These are phyloP conservation scores for Penicillium goetzii DNA, from an alignment of 495 filamentous ascomycete species.

Conservation along the genomic window DNA sequence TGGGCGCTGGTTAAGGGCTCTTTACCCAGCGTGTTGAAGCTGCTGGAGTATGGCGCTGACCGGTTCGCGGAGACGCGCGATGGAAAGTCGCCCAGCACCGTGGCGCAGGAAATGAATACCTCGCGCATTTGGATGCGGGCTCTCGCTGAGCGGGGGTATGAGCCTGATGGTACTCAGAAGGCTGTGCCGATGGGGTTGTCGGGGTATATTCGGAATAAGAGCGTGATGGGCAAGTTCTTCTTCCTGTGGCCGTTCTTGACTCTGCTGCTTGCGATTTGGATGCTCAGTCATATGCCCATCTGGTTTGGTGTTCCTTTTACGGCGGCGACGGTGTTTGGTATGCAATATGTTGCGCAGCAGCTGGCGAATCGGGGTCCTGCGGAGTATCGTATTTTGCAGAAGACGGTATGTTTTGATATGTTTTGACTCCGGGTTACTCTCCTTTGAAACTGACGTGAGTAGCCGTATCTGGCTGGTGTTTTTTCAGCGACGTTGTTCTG, in stretches of 20 bases:
- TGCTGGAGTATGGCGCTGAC: slow-evolving; percentile 93
- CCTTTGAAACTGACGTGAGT: slow-evolving; percentile 2
- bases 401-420: slow-evolving; percentile 64
- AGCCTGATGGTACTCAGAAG: slow-evolving; percentile 72
- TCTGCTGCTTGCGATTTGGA: slow-evolving; percentile 67
- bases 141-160: slow-evolving; percentile 82
- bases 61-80: slow-evolving; percentile 83
- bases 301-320: slow-evolving; percentile 75
- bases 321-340: slow-evolving; percentile 62
- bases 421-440: not conserved
- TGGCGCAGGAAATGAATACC: slow-evolving; percentile 89
- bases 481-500: slow-evolving; percentile 88
- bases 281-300: slow-evolving; percentile 73
- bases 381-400: slow-evolving; percentile 85
- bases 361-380: slow-evolving; percentile 76
- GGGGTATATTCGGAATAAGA: slow-evolving; percentile 69
- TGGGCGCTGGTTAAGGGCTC: slow-evolving; percentile 96
- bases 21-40: slow-evolving; percentile 80
- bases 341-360: slow-evolving; percentile 81
- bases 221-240: slow-evolving; percentile 82
- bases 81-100: slow-evolving; percentile 82
- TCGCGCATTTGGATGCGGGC: slow-evolving; percentile 79
- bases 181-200: slow-evolving; percentile 55
- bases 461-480: slow-evolving; percentile 92
- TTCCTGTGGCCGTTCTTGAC: slow-evolving; percentile 87